These are phyloP conservation scores for Hanseniaspora guilliermondii DNA, from an alignment of 805 yeast species.

Conservation along the genomic window DNA sequence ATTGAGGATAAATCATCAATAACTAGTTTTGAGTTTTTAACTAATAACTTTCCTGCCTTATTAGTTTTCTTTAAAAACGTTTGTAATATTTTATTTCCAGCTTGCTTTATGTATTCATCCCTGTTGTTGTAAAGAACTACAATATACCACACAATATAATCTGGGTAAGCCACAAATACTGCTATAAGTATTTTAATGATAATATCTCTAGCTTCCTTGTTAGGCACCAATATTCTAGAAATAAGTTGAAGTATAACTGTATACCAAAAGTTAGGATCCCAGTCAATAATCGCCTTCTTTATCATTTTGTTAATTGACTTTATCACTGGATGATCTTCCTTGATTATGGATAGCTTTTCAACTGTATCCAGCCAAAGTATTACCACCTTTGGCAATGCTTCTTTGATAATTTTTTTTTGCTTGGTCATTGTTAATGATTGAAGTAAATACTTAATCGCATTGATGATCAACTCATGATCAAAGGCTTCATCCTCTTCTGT, in stretches of 20 bases:
- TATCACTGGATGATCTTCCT: constrained; percentile 27
- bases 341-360: constrained; percentile 9
- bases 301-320: constrained; percentile 40
- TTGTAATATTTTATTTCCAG: constrained; percentile 36
- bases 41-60: neutral
- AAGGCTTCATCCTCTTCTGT: constrained; percentile 27
- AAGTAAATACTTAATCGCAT: constrained; percentile 24
- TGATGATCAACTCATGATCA: constrained; percentile 23
- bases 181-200: constrained; percentile 46
- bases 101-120: constrained; percentile 24
- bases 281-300: constrained; percentile 30
- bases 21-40: neutral
- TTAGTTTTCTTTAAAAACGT: constrained; percentile 29
- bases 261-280: constrained; percentile 59
- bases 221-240: constrained; percentile 61
- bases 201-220: constrained; percentile 41
- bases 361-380: constrained; percentile 83
- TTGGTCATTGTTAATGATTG: constrained; percentile 31
- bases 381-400: constrained; percentile 78
- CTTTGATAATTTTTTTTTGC: constrained; percentile 45
- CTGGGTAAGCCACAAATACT: constrained; percentile 57
- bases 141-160: constrained; percentile 64
- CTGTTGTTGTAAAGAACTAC: constrained; percentile 56
- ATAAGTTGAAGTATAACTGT: constrained; percentile 75
- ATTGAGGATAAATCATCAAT: constrained; percentile 13